These are phyloP conservation scores for Aspergillus steynii DNA, from an alignment of 495 filamentous ascomycete genomes.

Conservation along the genomic window DNA sequence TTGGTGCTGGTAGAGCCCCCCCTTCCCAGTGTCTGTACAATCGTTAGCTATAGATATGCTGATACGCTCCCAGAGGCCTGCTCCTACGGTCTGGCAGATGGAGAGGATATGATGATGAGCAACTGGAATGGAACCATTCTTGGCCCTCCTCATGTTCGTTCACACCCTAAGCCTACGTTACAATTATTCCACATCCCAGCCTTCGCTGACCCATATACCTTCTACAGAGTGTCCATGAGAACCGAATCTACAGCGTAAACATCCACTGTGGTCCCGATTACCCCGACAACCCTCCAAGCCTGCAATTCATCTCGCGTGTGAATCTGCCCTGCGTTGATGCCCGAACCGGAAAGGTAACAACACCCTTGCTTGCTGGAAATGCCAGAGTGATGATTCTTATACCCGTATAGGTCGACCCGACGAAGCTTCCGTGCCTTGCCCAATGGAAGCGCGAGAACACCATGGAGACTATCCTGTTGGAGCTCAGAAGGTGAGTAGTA, in stretches of 20 bases:
- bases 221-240: constrained; percentile 86
- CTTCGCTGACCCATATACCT: constrained; percentile 16
- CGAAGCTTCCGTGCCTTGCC: constrained; percentile 76
- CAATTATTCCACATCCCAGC: constrained; percentile 2
- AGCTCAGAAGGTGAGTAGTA: constrained; percentile 68
- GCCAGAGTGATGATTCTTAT: constrained; percentile 7
- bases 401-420: constrained; percentile 69
- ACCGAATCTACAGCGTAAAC: constrained; percentile 96
- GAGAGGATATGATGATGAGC: constrained; percentile 94
- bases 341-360: constrained; percentile 67
- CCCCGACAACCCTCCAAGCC: constrained; percentile 81
- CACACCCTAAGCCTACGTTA: constrained; percentile 5
- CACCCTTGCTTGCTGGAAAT: neutral
- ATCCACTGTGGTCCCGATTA: constrained; percentile 94
- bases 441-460: constrained; percentile 88
- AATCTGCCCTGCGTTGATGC: constrained; percentile 92
- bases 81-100: constrained; percentile 93
- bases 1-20: constrained; percentile 73
- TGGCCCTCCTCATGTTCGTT: constrained; percentile 84
- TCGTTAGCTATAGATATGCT: neutral
- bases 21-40: neutral
- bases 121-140: constrained; percentile 99
- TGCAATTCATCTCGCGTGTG: constrained; percentile 89
- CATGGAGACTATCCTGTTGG: constrained; percentile 92
- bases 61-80: constrained; percentile 69